Conservation (phyloP, 257 asterid genomes). For the Handroanthus guayacan region DNA sequence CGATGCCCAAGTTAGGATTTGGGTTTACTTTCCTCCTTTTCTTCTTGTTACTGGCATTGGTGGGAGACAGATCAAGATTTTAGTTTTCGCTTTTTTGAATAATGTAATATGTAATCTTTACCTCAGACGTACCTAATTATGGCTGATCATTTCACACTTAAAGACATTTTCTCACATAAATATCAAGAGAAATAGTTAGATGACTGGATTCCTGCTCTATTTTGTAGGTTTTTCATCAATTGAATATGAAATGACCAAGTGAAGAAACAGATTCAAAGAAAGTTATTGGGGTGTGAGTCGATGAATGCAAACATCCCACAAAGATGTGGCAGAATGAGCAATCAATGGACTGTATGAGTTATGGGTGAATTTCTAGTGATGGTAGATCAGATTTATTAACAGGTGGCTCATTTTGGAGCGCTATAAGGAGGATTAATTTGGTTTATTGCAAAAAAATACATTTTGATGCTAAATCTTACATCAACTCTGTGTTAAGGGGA, state of each 20-base stretch:
- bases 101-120: background rate
- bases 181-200: background rate
- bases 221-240: constrained; percentile 1
- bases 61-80: background rate
- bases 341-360: background rate
- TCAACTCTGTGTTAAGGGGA: background rate
- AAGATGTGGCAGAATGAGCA: background rate
- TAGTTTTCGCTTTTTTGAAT: background rate
- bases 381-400: background rate
- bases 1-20: background rate
- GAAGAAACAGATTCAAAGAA: background rate
- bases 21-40: background rate
- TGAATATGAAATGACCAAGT: constrained; percentile 4
- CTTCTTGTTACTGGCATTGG: background rate
- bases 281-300: constrained; percentile 10
- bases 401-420: constrained; percentile 2
- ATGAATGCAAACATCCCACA: too few relatives aligned
- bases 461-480: constrained; percentile 15
- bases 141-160: background rate
- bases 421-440: constrained; percentile 2
- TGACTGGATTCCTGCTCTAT: background rate
- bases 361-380: constrained; percentile 9
- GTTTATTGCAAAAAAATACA: background rate
- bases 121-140: background rate
- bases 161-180: background rate